A percentile compares a stretch with the other conserved stretches of the same genome.
Evolutionary conservation across 1,139 yeast genomes (phyloP).

Genomic region (Debaryomyces sp.): DNA sequence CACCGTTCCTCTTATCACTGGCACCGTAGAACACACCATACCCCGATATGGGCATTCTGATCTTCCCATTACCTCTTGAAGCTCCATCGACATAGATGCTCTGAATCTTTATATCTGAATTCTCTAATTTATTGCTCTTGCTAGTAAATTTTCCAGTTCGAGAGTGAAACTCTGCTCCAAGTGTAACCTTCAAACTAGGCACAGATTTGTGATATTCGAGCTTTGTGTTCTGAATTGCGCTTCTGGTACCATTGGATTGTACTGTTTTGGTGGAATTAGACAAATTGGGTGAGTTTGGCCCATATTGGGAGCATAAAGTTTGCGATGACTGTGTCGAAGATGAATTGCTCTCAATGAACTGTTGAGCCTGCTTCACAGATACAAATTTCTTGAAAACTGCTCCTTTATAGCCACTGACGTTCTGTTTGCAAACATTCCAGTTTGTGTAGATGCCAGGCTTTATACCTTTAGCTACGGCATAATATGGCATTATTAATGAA

Average conservation of each 20-base stretch:
- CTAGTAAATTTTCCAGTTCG: conserved; percentile 1
- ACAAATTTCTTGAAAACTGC: conserved; percentile 60
- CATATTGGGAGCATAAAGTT: not conserved
- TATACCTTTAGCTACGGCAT: conserved; percentile 66
- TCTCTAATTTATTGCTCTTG: not conserved
- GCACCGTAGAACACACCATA: conserved; percentile 74
- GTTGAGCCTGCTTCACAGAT: conserved; percentile 18
- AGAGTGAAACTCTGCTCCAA: conserved; percentile 3
- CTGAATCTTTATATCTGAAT: not conserved
- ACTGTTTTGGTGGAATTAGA: not conserved
- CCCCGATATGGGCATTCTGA: conserved; percentile 54
- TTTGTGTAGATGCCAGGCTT: conserved; percentile 50
- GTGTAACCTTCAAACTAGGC: not conserved
- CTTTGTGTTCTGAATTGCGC: not conserved
- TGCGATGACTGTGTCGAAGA: not conserved
- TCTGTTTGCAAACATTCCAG: conserved; percentile 54
- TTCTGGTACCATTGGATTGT: not conserved
- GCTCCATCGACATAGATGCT: conserved; percentile 75
- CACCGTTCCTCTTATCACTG: conserved; percentile 54
- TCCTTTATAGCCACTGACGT: conserved; percentile 55
- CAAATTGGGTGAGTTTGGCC: not conserved
- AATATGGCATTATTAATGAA: conserved; percentile 30
- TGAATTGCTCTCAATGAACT: conserved; percentile 8
- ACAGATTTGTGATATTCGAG: conserved; percentile 1
- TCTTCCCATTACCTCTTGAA: conserved; percentile 54